Evolutionary conservation across 2,329 filamentous ascomycete genomes (phyloP), one percentile per base, ranked within the genome.

Genomic region (Hymenoscyphus repandus): DNA sequence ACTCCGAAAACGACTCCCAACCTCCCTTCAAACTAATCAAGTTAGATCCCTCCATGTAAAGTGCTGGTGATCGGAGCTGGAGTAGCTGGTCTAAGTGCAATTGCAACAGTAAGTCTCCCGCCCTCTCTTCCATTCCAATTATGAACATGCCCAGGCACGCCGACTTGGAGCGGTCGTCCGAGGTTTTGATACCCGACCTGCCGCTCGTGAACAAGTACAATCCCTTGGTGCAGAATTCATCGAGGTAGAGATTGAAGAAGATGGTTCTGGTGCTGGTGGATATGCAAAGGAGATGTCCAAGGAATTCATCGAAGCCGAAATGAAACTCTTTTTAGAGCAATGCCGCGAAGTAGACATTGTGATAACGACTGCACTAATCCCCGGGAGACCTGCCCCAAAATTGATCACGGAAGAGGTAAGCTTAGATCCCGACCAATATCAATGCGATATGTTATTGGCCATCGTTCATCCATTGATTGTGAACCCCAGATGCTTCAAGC

Each of bases 281-380:
- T 96, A 96, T 63, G 89, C 88, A 47, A 95, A 95, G 64, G 88
- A 91, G 64, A 95, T 95, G 90, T 93, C 88, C 49, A 90, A 92
- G 63, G 90, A 92, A 59, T 96, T 95, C 63, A 90, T 93, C 66
- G 88, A 90, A 54, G 90, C 90, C 5, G 89, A 96, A 68, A 95
- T 95, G 89, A 91, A 88, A 67, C 76, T 96, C 0, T 96, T 96
- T 70, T 83, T 88, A 66, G 86, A 93, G 59, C 90, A 95, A 67
- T 88, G 86, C 54, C 79, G 81, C 52, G 90, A 96, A 36, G 89
- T 95, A 46, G 90, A 96, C 68, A 95, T 96, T 56, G 87, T 96
- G 54, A 87, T 96, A 65, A 95, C 90, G 1, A 96, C 90, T 1
- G 90, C 90, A n/a, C 70, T 95, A 61, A 95, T 96, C 53, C 90